Evolutionary conservation across 257 asterid genomes (phyloP).

Genomic region (Eucommia ulmoides): DNA sequence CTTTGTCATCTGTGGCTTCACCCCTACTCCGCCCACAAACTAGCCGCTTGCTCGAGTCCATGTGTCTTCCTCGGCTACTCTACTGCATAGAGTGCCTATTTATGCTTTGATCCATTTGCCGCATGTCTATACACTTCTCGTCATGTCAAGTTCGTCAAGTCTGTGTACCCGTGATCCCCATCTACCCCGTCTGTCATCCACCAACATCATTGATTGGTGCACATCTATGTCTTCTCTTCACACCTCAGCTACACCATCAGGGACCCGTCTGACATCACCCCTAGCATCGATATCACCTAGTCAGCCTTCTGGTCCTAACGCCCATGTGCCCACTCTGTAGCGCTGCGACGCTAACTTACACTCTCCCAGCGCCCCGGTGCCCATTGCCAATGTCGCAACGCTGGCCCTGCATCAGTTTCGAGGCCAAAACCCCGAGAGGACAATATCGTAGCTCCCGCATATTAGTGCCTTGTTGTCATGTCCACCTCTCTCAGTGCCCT

Average conservation of each 20-base stretch:
- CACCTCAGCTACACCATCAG: neutral
- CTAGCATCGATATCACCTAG: no score
- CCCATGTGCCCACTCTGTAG: no score
- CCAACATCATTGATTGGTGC: neutral
- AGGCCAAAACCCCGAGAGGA: no score
- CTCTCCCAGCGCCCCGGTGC: no score
- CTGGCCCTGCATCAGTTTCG: no score
- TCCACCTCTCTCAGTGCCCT: no score
- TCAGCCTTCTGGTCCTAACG: no score
- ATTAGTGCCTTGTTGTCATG: no score
- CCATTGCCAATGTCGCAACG: no score
- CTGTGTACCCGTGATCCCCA: neutral
- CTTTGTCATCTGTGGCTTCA: neutral
- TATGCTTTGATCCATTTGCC: neutral
- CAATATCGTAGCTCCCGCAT: no score
- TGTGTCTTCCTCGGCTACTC: conserved; percentile 3
- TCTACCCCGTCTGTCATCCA: neutral
- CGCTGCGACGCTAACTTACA: no score
- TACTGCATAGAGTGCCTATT: neutral
- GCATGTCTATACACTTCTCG: neutral
- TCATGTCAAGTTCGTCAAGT: neutral
- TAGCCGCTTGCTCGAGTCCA: neutral
- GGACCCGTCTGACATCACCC: neutral
- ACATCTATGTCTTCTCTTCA: neutral
- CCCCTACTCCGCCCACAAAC: neutral